Evolutionary conservation across 495 filamentous ascomycete species (phyloP), one percentile per base, ranked within the genome.

Genomic region (Aspergillus diversus): DNA sequence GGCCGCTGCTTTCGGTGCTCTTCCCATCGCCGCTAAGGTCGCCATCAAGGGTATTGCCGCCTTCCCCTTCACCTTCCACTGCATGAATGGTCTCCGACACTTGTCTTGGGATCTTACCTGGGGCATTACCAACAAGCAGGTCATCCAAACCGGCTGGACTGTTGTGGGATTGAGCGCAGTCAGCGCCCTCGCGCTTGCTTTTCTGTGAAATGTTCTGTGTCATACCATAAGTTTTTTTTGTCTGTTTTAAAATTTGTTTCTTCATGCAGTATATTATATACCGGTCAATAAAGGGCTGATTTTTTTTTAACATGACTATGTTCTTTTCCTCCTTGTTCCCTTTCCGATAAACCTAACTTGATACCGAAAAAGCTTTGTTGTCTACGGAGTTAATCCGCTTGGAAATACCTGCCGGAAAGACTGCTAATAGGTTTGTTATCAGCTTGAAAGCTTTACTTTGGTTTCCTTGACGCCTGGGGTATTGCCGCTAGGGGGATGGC

Each of bases 41-140:
- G 69, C 71, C n/a, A 66, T 91, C 62, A 99, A 99, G 86, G 76
- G 84, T 59, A 64, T 80, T 12, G 58, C 91, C 37, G 91, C 92
- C 46, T 83, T 90, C 75, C 94, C 93, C 17, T 97, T 99, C 76
- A 87, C 87, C 37, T 98, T 87, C 80, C 96, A 99, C 78, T 75
- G 75, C 63, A 73, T 93, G 66, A 97, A 96, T 79, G 95, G 96
- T 31, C 59, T 96, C n/a, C 86, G 92, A 70, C 95, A 98, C 83
- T 81, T 99, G 77, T 65, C 83, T 34, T 97, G 91, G 90, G 95
- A 99, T 83, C 74, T 87, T 55, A 90, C 89, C 42, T 74, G 78
- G 57, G 83, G 84, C 46, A 86, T 96, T 60, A 81, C 74, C 66
- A 91, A 93, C 74, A 79, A 83, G 69, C 77, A 81, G 65, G 91